Evolutionary conservation across 495 filamentous ascomycete species (phyloP).

Genomic region (Aspergillus haitiensis): DNA sequence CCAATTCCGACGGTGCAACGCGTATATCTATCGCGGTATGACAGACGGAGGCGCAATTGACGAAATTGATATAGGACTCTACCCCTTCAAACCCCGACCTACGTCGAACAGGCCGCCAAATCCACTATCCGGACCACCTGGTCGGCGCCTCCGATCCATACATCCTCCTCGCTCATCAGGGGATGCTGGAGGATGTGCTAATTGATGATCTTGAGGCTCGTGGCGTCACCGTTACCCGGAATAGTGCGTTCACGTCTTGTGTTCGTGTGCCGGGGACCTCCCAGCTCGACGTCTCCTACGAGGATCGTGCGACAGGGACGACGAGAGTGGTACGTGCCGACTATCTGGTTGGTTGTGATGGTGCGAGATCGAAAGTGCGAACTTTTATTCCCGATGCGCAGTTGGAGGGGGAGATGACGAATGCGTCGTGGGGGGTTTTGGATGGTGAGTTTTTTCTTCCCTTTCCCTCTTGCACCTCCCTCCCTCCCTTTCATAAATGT

Average conservation of each 20-base stretch:
- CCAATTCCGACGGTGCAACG: background rate
- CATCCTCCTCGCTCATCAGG: conserved; percentile 72
- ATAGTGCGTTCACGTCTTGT: conserved; percentile 57
- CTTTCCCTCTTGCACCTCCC: background rate
- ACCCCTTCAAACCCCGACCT: conserved; percentile 48
- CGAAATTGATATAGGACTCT: conserved; percentile 47
- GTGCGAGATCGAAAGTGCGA: conserved; percentile 33
- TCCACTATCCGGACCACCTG: conserved; percentile 66
- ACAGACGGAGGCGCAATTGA: background rate
- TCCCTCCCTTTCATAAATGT: background rate
- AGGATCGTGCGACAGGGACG: conserved; percentile 23
- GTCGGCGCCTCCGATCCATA: conserved; percentile 72
- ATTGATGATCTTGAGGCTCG: conserved; percentile 61
- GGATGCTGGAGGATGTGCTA: conserved; percentile 68
- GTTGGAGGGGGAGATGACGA: conserved; percentile 60
- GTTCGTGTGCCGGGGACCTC: conserved; percentile 32
- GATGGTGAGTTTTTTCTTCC: conserved; percentile 52
- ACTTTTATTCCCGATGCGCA: conserved; percentile 51
- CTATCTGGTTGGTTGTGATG: conserved; percentile 39
- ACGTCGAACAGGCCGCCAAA: conserved; percentile 65
- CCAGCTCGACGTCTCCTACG: conserved; percentile 28
- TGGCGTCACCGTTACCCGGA: conserved; percentile 57
- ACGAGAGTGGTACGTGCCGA: conserved; percentile 22
- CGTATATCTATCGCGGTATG: background rate
- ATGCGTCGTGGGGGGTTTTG: conserved; percentile 75